These are phyloP conservation scores for Chlorociboria aeruginascens DNA, from an alignment of 495 filamentous ascomycete genomes.

Conservation along the genomic window DNA sequence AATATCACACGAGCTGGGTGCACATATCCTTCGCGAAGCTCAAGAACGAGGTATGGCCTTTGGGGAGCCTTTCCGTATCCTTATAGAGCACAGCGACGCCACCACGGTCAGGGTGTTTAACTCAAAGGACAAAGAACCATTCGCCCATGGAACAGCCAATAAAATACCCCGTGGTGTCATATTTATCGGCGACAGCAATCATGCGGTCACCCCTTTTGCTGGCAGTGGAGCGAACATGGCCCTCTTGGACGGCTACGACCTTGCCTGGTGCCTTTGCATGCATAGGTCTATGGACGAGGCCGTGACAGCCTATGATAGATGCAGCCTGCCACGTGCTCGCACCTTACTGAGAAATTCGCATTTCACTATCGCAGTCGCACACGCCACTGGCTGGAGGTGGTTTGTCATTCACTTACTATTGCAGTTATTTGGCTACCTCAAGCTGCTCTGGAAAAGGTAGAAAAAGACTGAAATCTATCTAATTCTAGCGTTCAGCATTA, in stretches of 20 bases:
- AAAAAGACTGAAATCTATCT: too few relatives aligned
- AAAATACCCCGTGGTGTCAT: slow-evolving; percentile 12
- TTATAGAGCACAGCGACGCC: slow-evolving; percentile 22
- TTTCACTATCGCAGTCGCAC: slow-evolving; percentile 10
- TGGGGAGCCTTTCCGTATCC: slow-evolving; percentile 21
- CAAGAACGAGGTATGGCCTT: slow-evolving; percentile 18
- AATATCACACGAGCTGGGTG: neutral
- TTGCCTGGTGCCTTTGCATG: slow-evolving; percentile 22
- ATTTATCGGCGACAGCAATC: slow-evolving; percentile 33
- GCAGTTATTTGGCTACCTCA: too few relatives aligned
- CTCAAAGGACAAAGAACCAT: slow-evolving; percentile 26
- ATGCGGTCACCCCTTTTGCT: slow-evolving; percentile 33
- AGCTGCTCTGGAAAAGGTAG: too few relatives aligned
- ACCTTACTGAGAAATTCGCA: slow-evolving; percentile 17
- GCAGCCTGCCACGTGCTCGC: slow-evolving; percentile 20
- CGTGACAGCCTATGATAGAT: slow-evolving; percentile 20
- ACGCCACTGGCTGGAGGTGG: slow-evolving; percentile 10
- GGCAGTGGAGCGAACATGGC: slow-evolving; percentile 31
- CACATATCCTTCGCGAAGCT: slow-evolving; percentile 17
- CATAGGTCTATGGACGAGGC: slow-evolving; percentile 11
- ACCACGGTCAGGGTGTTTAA: slow-evolving; percentile 20
- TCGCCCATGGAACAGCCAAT: slow-evolving; percentile 18
- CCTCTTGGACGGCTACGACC: slow-evolving; percentile 28
- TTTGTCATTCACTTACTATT: too few relatives aligned
- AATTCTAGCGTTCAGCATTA: too few relatives aligned